Base-by-base conservation (phyloP, 129 eudicot genomes). In the Artemisia argyi region DNA sequence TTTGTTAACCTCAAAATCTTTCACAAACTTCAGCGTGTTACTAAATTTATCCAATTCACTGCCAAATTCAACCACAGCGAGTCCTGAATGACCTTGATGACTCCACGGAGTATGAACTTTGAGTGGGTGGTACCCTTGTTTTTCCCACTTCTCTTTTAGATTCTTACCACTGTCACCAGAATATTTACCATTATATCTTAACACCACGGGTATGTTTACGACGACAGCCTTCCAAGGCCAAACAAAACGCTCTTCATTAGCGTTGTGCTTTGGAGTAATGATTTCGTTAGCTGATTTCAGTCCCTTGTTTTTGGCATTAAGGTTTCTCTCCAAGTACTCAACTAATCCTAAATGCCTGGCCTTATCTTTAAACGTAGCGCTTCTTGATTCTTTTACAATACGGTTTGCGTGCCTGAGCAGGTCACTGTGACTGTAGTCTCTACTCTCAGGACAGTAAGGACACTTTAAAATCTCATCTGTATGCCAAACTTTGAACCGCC, bases 181-280 rank as follows among this genome's bases (percentile, higher is more conserved):
- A 77, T 78, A 80, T 51, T 69, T 75, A 56, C 84, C 91, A 63
- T 83, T 89, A 63, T 78, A 54, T 54, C 74, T 54, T 12, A 6
- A 68, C 61, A 64, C 65, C 59, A 75, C 68, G 11, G 88, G 89
- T 50, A 90, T 73, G 73, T 90, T 90, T 28, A 89, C 94, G 20
- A 90, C 81, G 19, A 90, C 73, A 5, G 78, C 94, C 91, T 83
- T 87, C 87, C 87, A 90, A 63, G 97, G 97, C 81, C 80, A 87
- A 63, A 90, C 97, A 64, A 81, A 44, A n/a, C 10, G 88, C 73
- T 90, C 94, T 15, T 86, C 90, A 10, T 65, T 17, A 42, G 5
- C 15, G 1, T 65, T 55, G 20, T 74, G 22, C 49, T 47, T 55
- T 20, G 35, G 73, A 11, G 42, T 8, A 3, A 56, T 35, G 28